Evolutionary conservation across 139 green algal species (phyloP).

Genomic region (Chlamydomonas sp.): DNA sequence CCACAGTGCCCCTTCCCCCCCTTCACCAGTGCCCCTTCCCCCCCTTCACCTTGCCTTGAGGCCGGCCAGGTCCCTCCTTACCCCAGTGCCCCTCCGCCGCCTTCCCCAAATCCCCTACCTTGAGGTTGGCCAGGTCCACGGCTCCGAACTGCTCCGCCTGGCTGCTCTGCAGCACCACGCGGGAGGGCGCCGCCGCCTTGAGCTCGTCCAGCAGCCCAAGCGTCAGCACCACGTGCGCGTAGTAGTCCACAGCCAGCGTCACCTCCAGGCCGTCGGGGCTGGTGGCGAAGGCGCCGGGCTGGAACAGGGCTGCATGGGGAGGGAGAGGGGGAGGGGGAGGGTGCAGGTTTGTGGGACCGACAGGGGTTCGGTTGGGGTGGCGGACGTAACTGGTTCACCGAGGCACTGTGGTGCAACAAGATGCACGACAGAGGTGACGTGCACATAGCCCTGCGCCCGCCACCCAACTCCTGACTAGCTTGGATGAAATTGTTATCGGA

Average conservation of each 20-base stretch:
- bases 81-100: too few species aligned
- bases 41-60: too few species aligned
- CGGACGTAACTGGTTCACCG: background rate
- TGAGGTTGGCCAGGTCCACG: conserved; percentile 43
- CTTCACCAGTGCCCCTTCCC: too few species aligned
- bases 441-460: too few species aligned
- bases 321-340: background rate
- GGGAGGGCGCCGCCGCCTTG: background rate
- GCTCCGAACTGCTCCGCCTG: conserved; percentile 43
- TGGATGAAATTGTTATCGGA: too few species aligned
- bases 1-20: too few species aligned
- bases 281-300: background rate
- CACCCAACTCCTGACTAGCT: too few species aligned
- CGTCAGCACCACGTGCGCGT: conserved; percentile 15
- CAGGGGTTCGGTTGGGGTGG: background rate
- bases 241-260: conserved; percentile 43
- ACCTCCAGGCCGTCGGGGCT: conserved; percentile 43
- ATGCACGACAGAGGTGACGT: background rate
- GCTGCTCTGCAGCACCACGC: conserved; percentile 33
- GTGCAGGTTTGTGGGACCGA: background rate
- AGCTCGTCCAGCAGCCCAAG: conserved; percentile 31
- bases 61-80: too few species aligned
- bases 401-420: background rate
- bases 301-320: conserved; percentile 8
- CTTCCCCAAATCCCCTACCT: background rate